Evolutionary conservation across 139 green algal species (phyloP).

Genomic region (Chloropicon primus): DNA sequence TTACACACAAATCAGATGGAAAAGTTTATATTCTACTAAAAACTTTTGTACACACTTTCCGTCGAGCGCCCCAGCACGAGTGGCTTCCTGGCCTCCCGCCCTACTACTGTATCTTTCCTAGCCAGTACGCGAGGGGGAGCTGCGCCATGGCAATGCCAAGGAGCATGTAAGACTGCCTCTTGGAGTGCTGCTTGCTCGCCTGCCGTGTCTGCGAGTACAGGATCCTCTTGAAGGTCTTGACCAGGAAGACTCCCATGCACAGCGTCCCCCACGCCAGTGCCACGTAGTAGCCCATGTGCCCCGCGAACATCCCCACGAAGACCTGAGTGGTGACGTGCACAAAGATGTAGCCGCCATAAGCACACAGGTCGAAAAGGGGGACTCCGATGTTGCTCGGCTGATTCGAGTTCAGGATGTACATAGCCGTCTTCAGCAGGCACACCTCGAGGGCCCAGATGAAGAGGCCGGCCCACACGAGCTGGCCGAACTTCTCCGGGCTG

Average conservation of each 20-base stretch:
- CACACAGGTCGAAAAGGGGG: not conserved
- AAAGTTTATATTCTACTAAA: no score
- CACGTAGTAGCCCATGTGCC: conserved; percentile 38
- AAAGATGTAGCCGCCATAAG: conserved; percentile 43
- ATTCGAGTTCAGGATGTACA: not conserved
- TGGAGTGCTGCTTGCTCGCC: conserved; percentile 43
- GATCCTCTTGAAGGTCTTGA: conserved; percentile 83
- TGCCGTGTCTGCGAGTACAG: conserved; percentile 64
- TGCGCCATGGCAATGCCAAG: conserved; percentile 62
- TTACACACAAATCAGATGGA: no score
- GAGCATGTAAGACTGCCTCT: conserved; percentile 71
- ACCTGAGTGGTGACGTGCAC: conserved; percentile 26
- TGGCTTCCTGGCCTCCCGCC: no score
- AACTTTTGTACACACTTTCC: no score
- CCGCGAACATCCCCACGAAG: not conserved
- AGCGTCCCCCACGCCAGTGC: conserved; percentile 58
- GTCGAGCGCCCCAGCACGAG: no score
- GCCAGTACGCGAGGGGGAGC: conserved; percentile 24
- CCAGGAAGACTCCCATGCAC: conserved; percentile 72
- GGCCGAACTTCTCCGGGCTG: not conserved
- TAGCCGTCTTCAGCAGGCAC: not conserved
- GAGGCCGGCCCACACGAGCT: not conserved
- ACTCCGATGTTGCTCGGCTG: no score
- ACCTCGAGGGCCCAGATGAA: not conserved
- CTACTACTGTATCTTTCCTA: not conserved